Evolutionary conservation across 2,329 filamentous ascomycete genomes (phyloP).

Genomic region (Calycina marina): DNA sequence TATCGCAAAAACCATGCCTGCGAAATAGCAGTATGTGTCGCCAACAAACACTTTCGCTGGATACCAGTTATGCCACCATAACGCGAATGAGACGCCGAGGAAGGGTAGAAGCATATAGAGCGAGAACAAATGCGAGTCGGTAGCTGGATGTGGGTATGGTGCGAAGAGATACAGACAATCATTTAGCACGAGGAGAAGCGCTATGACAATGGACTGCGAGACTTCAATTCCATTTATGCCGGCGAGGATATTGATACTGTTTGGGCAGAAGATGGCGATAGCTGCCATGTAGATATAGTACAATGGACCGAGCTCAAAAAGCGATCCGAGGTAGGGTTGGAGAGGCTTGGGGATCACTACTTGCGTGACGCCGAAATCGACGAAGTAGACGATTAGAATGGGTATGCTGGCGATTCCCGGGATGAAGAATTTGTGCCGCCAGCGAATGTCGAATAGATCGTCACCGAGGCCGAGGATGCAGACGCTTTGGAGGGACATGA

Average conservation of each 20-base stretch:
- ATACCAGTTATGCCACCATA: conserved; percentile 90
- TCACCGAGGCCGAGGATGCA: conserved; percentile 87
- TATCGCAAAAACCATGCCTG: conserved; percentile 96
- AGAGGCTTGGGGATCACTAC: conserved; percentile 83
- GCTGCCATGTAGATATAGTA: conserved; percentile 98
- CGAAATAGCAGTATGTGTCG: conserved; percentile 99
- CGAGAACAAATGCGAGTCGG: conserved; percentile 90
- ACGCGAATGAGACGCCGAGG: conserved; percentile 75
- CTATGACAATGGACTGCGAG: conserved; percentile 82
- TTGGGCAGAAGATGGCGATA: conserved; percentile 93
- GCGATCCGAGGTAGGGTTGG: conserved; percentile 62
- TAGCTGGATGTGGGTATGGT: conserved; percentile 80
- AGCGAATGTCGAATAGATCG: conserved; percentile 94
- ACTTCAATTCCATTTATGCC: conserved; percentile 99
- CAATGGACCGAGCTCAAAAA: conserved; percentile 66
- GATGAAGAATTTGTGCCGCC: conserved; percentile 98
- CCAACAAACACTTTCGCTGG: conserved; percentile 91
- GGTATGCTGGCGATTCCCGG: conserved; percentile 87
- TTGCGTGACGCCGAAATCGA: conserved; percentile 93
- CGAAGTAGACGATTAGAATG: conserved; percentile 91
- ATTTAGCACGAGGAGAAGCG: conserved; percentile 69
- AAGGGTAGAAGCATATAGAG: conserved; percentile 91
- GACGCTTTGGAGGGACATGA: conserved; percentile 82
- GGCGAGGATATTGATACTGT: conserved; percentile 98
- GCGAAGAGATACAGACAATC: conserved; percentile 77